Conservation (phyloP, 306 rosid genomes). For the Prunus armeniaca region DNA sequence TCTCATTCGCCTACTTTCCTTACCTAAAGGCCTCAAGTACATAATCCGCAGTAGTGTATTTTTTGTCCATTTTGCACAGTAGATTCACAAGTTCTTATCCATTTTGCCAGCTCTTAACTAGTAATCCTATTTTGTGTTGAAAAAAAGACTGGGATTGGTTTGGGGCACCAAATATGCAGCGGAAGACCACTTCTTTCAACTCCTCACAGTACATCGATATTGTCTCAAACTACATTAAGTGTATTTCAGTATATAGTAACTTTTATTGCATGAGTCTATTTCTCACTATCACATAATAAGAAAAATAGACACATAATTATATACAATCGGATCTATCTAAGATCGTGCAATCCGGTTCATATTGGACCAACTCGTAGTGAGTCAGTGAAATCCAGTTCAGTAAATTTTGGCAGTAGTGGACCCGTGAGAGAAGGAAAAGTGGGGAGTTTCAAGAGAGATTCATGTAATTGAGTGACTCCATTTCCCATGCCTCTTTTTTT, state of each 20-base stretch:
- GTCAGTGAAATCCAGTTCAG: conserved; percentile 8
- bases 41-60: background rate
- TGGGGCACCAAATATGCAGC: background rate
- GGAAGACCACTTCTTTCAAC: no score
- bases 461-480: conserved; percentile 38
- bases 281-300: no score
- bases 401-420: conserved; percentile 17
- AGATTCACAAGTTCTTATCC: no score
- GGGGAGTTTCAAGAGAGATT: conserved; percentile 29
- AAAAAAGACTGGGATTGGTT: background rate
- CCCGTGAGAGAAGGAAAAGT: conserved; percentile 4
- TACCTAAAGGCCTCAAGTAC: conserved; percentile 6
- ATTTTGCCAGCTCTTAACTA: background rate
- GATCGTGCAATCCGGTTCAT: background rate
- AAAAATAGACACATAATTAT: background rate
- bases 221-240: background rate
- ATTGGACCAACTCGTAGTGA: conserved; percentile 14
- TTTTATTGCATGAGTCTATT: no score
- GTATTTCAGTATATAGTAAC: no score
- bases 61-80: background rate
- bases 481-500: background rate
- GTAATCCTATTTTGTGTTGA: no score
- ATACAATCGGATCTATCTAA: no score
- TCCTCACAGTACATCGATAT: no score
- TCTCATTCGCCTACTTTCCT: conserved; percentile 37